Conservation (phyloP, 2,329 filamentous ascomycete genomes). For the Colletotrichum lindemuthianum region DNA sequence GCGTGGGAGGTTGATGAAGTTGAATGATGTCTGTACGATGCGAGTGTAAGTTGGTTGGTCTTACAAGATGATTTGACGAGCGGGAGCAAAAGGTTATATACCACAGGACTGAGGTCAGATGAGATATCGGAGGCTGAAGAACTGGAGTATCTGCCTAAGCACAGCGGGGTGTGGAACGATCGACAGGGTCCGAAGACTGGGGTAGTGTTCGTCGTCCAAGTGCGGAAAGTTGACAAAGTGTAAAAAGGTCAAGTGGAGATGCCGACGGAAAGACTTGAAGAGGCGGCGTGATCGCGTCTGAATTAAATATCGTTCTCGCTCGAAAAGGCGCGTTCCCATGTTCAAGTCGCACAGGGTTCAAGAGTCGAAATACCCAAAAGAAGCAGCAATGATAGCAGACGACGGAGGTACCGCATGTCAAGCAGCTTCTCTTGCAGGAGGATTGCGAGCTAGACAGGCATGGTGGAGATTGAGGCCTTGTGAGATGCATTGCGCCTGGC, state of each 20-base stretch:
- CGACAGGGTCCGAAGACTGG: conserved; percentile 5
- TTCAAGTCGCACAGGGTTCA: not conserved
- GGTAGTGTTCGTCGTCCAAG: conserved; percentile 5
- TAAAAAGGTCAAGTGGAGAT: conserved; percentile 30
- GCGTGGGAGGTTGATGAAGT: not conserved
- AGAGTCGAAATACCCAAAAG: not conserved
- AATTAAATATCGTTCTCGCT: conserved; percentile 29
- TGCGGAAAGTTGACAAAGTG: conserved; percentile 21
- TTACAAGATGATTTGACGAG: not conserved
- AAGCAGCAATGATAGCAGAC: conserved; percentile 19
- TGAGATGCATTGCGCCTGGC: conserved; percentile 10
- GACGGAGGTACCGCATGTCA: conserved; percentile 16
- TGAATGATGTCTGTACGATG: conserved; percentile 7
- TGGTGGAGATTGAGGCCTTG: conserved; percentile 30
- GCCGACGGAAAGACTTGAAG: not conserved
- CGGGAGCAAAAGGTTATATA: conserved; percentile 21
- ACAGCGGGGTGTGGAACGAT: conserved; percentile 15
- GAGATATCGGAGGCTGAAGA: conserved; percentile 7
- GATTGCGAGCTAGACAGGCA: not conserved
- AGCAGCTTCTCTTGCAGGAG: conserved; percentile 1
- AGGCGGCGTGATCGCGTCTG: conserved; percentile 19
- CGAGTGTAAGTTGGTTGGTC: conserved; percentile 27
- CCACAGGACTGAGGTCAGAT: conserved; percentile 1
- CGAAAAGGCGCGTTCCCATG: conserved; percentile 10
- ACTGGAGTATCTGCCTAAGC: conserved; percentile 25